Evolutionary conservation across 441 rosid genomes (phyloP).

Genomic region (Aleurites moluccanus): DNA sequence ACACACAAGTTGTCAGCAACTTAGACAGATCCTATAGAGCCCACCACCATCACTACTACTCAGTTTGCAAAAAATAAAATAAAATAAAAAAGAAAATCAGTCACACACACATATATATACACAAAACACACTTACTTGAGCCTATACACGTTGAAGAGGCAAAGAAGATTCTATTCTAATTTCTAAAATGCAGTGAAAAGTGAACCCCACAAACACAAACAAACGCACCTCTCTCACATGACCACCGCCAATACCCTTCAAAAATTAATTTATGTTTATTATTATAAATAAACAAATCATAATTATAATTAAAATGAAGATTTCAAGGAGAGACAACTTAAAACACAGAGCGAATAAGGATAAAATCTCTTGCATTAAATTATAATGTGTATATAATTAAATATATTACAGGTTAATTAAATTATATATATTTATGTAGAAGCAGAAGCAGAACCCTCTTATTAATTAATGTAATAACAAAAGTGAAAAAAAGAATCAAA

Average conservation of each 20-base stretch:
- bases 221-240: slow-evolving; percentile 36
- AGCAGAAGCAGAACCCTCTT: background rate
- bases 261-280: background rate
- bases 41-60: slow-evolving; percentile 37
- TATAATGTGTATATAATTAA: too few relatives aligned
- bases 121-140: background rate
- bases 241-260: slow-evolving; percentile 46
- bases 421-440: background rate
- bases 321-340: slow-evolving; percentile 59
- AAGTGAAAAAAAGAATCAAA: slow-evolving; percentile 35
- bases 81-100: background rate
- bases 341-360: slow-evolving; percentile 45
- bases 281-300: slow-evolving; percentile 17
- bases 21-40: slow-evolving; percentile 46
- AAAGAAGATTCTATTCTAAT: slow-evolving; percentile 66
- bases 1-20: slow-evolving; percentile 53
- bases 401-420: too few relatives aligned
- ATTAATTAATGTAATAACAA: slow-evolving; percentile 15
- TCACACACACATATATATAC: slow-evolving; percentile 3
- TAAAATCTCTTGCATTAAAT: slow-evolving; percentile 16
- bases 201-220: slow-evolving; percentile 39
- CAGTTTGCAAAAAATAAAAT: background rate
- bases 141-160: slow-evolving; percentile 34
- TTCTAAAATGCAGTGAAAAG: slow-evolving; percentile 45
- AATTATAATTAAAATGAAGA: slow-evolving; percentile 24